phyloP scores from a whole-genome alignment of 148 eudicot species.

The Rheum nobile region DNA sequence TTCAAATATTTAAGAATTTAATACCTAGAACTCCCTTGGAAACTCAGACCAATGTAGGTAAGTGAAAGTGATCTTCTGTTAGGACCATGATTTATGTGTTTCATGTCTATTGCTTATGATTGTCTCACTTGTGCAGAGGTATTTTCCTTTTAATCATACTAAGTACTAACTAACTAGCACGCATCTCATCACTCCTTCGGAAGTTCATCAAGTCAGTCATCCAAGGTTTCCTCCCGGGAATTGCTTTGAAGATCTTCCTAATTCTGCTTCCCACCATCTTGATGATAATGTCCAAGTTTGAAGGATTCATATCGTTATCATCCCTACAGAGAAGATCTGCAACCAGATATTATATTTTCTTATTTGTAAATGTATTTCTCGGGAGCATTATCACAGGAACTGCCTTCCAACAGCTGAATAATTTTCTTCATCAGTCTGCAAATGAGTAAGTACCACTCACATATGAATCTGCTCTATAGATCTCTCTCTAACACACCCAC shows the following conservation, averaged over 20 bases:
- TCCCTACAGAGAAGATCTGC: conserved; percentile 61
- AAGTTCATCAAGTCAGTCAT: conserved; percentile 43
- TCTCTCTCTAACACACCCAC: not conserved
- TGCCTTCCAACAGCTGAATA: conserved; percentile 55
- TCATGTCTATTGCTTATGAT: not conserved
- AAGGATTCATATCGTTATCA: conserved; percentile 53
- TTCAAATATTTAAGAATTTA: too few relatives aligned
- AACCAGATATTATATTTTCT: conserved; percentile 48
- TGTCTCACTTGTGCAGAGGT: not conserved
- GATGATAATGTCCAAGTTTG: conserved; percentile 74
- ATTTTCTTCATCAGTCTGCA: conserved; percentile 48
- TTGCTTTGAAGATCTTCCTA: conserved; percentile 63
- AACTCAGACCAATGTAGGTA: too few relatives aligned
- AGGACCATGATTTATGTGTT: not conserved
- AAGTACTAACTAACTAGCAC: not conserved
- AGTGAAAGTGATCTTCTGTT: too few relatives aligned
- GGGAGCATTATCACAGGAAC: conserved; percentile 72
- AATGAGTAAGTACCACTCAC: conserved; percentile 33
- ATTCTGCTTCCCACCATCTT: conserved; percentile 46
- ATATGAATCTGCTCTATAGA: not conserved
- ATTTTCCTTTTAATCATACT: not conserved
- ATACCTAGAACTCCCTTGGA: too few relatives aligned
- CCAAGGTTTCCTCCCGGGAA: conserved; percentile 70
- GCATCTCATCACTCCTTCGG: conserved; percentile 19
- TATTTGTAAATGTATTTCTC: conserved; percentile 58